Base-by-base conservation (phyloP, 2,329 filamentous ascomycete genomes). In the Drechmeria coniospora region DNA sequence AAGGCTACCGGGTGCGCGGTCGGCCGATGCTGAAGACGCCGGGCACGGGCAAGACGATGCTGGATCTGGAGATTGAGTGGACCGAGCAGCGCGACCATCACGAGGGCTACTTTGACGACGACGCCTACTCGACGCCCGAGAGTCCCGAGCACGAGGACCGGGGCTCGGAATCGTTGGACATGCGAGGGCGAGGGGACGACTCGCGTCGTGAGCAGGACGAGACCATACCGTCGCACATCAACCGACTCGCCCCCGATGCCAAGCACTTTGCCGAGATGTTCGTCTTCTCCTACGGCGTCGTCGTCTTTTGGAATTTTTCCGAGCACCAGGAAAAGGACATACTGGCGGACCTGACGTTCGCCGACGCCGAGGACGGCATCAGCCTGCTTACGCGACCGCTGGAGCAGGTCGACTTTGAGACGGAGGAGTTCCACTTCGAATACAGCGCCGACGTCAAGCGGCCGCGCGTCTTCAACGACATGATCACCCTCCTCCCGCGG, bases 251-350 rank as follows among this genome's bases (percentile, higher is more conserved):
- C 1, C 68, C 79, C 5, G 73, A 83, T 45, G 71, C 76, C 20
- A 75, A 87, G 44, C 68, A 75, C 31, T 83, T 92, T 46, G 87
- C 82, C 23, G 90, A 98, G 55, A 82, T 95, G 72, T 95, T 93
- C 48, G 78, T 98, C 42, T 95, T 92, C 52, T 87, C 81, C 11
- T 98, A 98, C 46, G 90, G 90, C 13, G 87, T 98, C 1, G 87
- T 90, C 0, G 90, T 98, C 5, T 93, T 98, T 50, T 98, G 90
- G 90, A 98, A 98, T 51, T 94, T 98, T 43, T 87, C 82, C 8
- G 86, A 93, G 51, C 71, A 78, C 38, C 90, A 98, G 50, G 90
- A 98, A 51, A 94, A 93, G 53, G 86, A 94, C 43, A 82, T 95
- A 25, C 68, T 98, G 14, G 90, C 90, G 21, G 90, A 98, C 51